Evolutionary conservation across 2,329 filamentous ascomycete genomes (phyloP), one percentile per base, ranked within the genome.

Genomic region (Fusarium globosum): DNA sequence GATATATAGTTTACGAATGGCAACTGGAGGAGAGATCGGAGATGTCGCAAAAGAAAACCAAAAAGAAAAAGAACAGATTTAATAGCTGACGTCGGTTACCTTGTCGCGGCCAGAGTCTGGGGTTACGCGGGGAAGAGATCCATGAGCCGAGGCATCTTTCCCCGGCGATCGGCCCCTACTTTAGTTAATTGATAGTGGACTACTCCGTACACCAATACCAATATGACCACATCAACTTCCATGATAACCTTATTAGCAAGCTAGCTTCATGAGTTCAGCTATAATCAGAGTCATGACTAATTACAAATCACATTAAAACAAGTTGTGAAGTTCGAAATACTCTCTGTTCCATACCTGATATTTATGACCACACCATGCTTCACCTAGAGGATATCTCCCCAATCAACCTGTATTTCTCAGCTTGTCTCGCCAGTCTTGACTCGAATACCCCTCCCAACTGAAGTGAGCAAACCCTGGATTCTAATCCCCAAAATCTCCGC

Each of bases 121-220:
- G 68, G 63, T 68, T 73, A 75, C 75, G 75, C 69, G 71, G 75
- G 73, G 75, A 63, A 65, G 63, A 61, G 39, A 69, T 70, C 57
- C 64, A 68, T 63, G 63, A 74, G 75, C 77, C 77, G 77, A 79
- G 77, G 77, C 76, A 79, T 74, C 74, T 77, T 68, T 49, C 55
- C 55, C 56, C 62, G 57, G 64, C 39, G 35, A 64, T 62, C 73
- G 67, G 63, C 63, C 39, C 67, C 57, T 48, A 51, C 21, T 51
- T 51, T 51, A 15, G 28, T 23, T 35, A 20, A 51, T 14, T 23
- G 48, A 23, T 28, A 38, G n/a, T 26, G 33, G 33, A 36, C n/a
- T 38, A 38, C 43, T 13, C 18, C 10, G n/a, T 23, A 12, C 11
- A 23, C 30, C 30, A 18, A 52, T 20, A 26, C 30, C 30, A 23